Percentiles rank a stretch among this genome's conserved stretches.
Evolutionary conservation across 768 basidiomycete genomes (phyloP).

Genomic region (Porphyrellus cyaneotinctus): DNA sequence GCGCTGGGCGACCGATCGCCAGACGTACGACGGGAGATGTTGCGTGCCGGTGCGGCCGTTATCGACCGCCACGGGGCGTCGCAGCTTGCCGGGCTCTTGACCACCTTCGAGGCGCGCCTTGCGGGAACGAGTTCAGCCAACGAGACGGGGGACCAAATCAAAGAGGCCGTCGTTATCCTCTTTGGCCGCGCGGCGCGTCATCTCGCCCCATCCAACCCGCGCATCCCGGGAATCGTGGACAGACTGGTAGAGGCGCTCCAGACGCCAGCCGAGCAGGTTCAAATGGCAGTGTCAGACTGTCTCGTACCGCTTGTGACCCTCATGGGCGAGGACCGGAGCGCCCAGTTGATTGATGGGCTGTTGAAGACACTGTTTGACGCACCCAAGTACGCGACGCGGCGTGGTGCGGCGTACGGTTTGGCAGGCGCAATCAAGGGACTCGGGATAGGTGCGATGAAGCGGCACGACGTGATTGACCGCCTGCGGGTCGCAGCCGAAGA

Average conservation of each 20-base stretch:
- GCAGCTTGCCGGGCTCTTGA: conserved; percentile 69
- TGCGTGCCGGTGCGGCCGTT: conserved; percentile 75
- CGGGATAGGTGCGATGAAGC: conserved; percentile 81
- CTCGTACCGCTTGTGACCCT: conserved; percentile 78
- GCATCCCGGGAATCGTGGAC: conserved; percentile 79
- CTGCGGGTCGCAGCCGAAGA: conserved; percentile 78
- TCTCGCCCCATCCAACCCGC: conserved; percentile 68
- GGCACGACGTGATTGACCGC: conserved; percentile 71
- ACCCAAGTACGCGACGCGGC: conserved; percentile 85
- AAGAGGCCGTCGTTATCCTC: conserved; percentile 92
- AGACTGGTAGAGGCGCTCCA: conserved; percentile 84
- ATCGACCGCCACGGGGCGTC: conserved; percentile 80
- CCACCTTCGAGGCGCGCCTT: conserved; percentile 78
- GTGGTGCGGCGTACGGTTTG: conserved; percentile 96
- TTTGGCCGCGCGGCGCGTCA: conserved; percentile 92
- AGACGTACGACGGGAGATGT: conserved; percentile 82
- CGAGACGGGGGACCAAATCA: conserved; percentile 81
- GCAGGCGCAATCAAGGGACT: conserved; percentile 92
- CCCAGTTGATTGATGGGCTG: conserved; percentile 67
- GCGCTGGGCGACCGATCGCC: conserved; percentile 82
- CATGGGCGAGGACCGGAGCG: conserved; percentile 44
- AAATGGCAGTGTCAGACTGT: conserved; percentile 95
- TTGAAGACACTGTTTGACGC: conserved; percentile 73
- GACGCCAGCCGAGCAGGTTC: conserved; percentile 94
- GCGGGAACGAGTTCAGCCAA: conserved; percentile 48